These are phyloP conservation scores for Jaltomata sinuosa DNA, from an alignment of 257 asterid species.

Conservation along the genomic window DNA sequence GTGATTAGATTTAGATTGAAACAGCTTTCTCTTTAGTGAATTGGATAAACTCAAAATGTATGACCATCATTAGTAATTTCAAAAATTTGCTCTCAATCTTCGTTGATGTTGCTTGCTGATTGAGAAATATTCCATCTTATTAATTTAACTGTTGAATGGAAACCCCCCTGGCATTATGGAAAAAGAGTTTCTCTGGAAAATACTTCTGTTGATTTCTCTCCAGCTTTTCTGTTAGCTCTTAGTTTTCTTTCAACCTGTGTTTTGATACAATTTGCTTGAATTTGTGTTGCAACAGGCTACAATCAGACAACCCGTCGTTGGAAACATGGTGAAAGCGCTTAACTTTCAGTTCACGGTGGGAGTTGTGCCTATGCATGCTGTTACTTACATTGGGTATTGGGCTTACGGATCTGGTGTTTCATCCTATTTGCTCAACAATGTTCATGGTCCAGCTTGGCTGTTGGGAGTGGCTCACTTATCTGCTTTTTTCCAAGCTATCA, in stretches of 20 bases:
- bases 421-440: conserved; percentile 75
- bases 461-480: conserved; percentile 65
- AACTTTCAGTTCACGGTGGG: conserved; percentile 86
- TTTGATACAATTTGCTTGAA: not conserved
- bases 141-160: not conserved
- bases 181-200: not conserved
- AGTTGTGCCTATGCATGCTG: conserved; percentile 79
- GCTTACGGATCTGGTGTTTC: conserved; percentile 75
- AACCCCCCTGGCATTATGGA: not conserved
- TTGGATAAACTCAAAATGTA: not conserved
- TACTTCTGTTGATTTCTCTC: not conserved
- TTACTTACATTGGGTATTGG: conserved; percentile 87
- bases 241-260: not conserved
- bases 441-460: conserved; percentile 73
- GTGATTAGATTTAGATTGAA: not conserved
- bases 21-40: not conserved
- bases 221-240: not conserved
- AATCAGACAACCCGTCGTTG: conserved; percentile 70
- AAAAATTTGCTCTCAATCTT: not conserved
- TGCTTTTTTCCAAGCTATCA: conserved; percentile 76
- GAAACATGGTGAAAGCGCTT: conserved; percentile 83
- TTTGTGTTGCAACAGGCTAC: conserved; percentile 61
- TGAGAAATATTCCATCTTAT: not conserved
- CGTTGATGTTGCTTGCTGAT: not conserved
- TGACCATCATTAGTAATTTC: not conserved